Evolutionary conservation across 495 filamentous ascomycete genomes (phyloP), one percentile per base, ranked within the genome.

Genomic region (Cladorrhinum samala): DNA sequence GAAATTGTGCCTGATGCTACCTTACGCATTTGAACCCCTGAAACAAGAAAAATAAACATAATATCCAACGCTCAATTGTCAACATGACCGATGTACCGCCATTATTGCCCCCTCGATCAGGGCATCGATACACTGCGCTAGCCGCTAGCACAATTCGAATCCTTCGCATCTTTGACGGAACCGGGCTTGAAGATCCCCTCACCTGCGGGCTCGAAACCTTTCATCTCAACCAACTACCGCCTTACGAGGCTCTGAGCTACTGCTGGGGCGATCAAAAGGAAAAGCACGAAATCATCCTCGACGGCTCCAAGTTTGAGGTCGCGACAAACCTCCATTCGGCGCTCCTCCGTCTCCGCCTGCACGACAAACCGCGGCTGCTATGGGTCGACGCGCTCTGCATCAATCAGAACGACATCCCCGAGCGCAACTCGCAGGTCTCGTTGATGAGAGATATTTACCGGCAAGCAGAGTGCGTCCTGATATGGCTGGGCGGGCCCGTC

Each of bases 311-410:
- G 11, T 33, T 33, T 11, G 27, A 33, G 6, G 27, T 33, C 27
- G 27, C 27, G 11, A 33, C 27, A 33, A 33, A 33, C 27, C 27
- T 33, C 42, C 42, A 45, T 18, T 23, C 18, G 23, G 42, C 42
- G 19, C 42, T 45, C 20, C 42, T 18, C 23, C 23, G 6, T 45
- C 42, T 45, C 11, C 18, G 42, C n/a, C 42, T 20, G 9, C 17
- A 19, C 18, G 9, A 45, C 42, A 18, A 45, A 23, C 17, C 42
- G 9, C 42, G 42, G n/a, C 42, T 45, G 2, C 42, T 45, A 3
- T 45, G 42, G 42, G 23, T 45, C 23, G 42, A 45, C 42, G 42
- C 42, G 20, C 14, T 45, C 42, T 45, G 42, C 19, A 45, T 45
- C 42, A 45, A 45, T 18, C 42, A 45, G 20, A 20, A 18, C 19